Evolutionary conservation across 1,284 basidiomycete species (phyloP), one percentile per base, ranked within the genome.

Genomic region (Volvariella volvacea): DNA sequence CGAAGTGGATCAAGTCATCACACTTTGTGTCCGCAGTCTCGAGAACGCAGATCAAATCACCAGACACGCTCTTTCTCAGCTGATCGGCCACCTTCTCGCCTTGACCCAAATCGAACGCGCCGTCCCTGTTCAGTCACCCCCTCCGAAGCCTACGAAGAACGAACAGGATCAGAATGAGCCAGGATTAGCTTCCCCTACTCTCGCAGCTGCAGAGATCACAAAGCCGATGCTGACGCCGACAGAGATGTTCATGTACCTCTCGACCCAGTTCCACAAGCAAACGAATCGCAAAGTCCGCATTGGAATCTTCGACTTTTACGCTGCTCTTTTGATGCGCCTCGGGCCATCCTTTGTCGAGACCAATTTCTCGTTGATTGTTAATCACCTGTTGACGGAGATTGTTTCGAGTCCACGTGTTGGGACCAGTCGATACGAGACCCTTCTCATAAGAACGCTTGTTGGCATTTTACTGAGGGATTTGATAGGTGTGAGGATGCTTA

Each of bases 241-340:
- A 4, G 91, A 94, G 53, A 96, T 97, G 92, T 67, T 99, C 22
- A 64, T 64, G 19, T 78, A 84, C 42, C 73, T 98, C 2, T 91
- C 92, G 0, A 63, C 62, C 0, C 83, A 86, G 22, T 92, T 93
- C 68, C 92, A 90, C 65, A 88, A 85, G 55, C 72, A 78, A 37
- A 60, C 77, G 0, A 73, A 83, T 1, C 79, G 88, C 43, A 85
- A 83, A 61, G 77, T 80, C 1, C 78, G 87, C 17, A 83, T 91
- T 32, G 92, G 91, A 3, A 76, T 98, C 25, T 85, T 97, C 58
- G 91, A 96, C 55, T 85, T 92, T 52, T 98, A 98, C 57, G 77
- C 83, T 1, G 79, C 87, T 0, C 65, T 96, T 1, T 73, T 98
- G 45, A 78, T 76, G 1, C 71, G 75, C 4, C 80, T 98, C 3